A percentile compares a stretch with the other conserved stretches of the same genome.
Conservation (phyloP, 139 green algal genomes). For the Nannochloris sp. region DNA sequence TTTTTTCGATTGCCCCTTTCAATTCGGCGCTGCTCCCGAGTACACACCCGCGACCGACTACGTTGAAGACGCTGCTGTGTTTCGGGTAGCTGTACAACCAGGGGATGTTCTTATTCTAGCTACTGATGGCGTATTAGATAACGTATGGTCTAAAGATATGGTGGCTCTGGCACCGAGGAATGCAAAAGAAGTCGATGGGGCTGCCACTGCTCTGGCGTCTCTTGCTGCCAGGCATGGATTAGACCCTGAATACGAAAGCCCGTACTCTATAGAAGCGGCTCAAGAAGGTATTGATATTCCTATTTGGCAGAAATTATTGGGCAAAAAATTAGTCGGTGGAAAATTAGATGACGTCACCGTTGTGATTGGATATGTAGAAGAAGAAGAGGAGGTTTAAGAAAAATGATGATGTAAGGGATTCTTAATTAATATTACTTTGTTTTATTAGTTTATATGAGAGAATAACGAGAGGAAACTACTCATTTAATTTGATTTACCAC, state of each 20-base stretch:
- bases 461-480: background rate
- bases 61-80: constrained; percentile 32
- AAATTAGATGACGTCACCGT: constrained; percentile 89
- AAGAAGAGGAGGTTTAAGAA: constrained; percentile 5
- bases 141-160: constrained; percentile 84
- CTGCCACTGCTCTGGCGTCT: constrained; percentile 36
- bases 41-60: constrained; percentile 32
- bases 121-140: constrained; percentile 97
- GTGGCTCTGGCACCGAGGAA: constrained; percentile 30
- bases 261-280: constrained; percentile 65
- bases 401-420: no score
- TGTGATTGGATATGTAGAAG: constrained; percentile 55
- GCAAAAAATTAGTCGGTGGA: constrained; percentile 42
- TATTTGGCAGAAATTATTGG: constrained; percentile 70
- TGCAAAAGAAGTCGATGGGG: constrained; percentile 19
- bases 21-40: constrained; percentile 46
- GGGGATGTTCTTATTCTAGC: constrained; percentile 87
- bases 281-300: constrained; percentile 63
- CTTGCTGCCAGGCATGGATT: constrained; percentile 20
- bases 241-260: constrained; percentile 62
- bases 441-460: background rate
- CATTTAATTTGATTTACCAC: background rate
- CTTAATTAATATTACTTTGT: background rate
- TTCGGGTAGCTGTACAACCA: constrained; percentile 45
- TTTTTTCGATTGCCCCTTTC: constrained; percentile 96